Evolutionary conservation across 108 stramenopile species (phyloP).

Genomic region (Nitzschia putrida): DNA sequence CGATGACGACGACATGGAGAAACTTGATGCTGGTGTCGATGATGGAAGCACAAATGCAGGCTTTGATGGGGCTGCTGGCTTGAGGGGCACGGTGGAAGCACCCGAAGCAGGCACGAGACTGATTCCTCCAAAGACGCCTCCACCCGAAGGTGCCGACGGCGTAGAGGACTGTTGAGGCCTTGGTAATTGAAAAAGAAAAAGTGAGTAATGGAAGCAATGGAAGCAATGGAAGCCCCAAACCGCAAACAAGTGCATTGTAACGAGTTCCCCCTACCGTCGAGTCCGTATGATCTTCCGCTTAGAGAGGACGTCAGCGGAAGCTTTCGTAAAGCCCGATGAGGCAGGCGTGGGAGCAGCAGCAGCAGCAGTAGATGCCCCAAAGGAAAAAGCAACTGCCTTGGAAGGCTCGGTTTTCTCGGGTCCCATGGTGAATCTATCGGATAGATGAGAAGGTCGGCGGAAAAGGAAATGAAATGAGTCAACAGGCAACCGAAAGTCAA

Average conservation of each 20-base stretch:
- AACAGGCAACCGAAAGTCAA: too few relatives aligned
- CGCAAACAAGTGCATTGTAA: neutral
- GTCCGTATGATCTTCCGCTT: conserved; percentile 6
- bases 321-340: neutral
- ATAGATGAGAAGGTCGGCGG: neutral
- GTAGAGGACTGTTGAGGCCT: neutral
- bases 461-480: too few relatives aligned
- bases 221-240: neutral
- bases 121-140: neutral
- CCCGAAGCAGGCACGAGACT: neutral
- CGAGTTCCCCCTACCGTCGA: conserved; percentile 3
- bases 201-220: neutral
- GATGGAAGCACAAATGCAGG: neutral
- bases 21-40: too few relatives aligned
- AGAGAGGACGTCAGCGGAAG: conserved; percentile 7
- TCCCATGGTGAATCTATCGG: conserved; percentile 4
- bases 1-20: too few relatives aligned
- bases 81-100: neutral
- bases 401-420: neutral
- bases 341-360: conserved; percentile 9
- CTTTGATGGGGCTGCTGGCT: neutral
- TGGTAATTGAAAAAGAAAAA: neutral
- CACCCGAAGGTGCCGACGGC: neutral
- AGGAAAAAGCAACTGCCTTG: too few relatives aligned
- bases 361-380: too few relatives aligned